Percentiles rank a stretch among this genome's conserved stretches.
Conservation (phyloP, 1,139 yeast species). For the Sporopachydermia cereana region DNA sequence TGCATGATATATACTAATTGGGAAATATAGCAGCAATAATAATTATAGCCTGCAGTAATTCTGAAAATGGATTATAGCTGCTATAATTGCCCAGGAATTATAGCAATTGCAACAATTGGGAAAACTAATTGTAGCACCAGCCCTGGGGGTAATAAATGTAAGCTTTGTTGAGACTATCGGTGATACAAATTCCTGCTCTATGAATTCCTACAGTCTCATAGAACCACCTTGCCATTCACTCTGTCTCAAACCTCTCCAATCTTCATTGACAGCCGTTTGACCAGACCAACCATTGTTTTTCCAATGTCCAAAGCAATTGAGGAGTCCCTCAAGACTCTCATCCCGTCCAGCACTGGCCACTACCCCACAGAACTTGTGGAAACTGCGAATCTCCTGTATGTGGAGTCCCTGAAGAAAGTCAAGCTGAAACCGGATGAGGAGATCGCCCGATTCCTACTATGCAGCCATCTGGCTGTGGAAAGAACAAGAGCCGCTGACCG, state of each 20-base stretch:
- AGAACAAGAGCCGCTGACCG: neutral
- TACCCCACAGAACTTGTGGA: slow-evolving; percentile 2
- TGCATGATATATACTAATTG: too few species aligned
- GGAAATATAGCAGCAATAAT: too few species aligned
- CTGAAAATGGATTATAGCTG: too few species aligned
- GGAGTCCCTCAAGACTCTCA: neutral
- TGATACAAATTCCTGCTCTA: neutral
- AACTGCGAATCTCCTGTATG: neutral
- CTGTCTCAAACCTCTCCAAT: neutral
- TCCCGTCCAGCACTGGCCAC: neutral
- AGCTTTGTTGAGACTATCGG: too few species aligned
- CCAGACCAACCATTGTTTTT: neutral
- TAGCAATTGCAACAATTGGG: too few species aligned
- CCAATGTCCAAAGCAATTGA: neutral
- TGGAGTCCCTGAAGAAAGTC: neutral
- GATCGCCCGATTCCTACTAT: slow-evolving; percentile 1
- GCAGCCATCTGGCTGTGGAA: slow-evolving; percentile 7
- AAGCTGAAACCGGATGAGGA: neutral
- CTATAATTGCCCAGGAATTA: too few species aligned
- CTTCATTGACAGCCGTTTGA: neutral
- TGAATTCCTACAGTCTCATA: neutral
- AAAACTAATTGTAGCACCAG: too few species aligned
- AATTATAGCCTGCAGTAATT: too few species aligned
- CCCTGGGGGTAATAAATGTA: too few species aligned
- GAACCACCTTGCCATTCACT: neutral